Conservation (phyloP, 106 monocot species). For the Iris macrosiphon region DNA sequence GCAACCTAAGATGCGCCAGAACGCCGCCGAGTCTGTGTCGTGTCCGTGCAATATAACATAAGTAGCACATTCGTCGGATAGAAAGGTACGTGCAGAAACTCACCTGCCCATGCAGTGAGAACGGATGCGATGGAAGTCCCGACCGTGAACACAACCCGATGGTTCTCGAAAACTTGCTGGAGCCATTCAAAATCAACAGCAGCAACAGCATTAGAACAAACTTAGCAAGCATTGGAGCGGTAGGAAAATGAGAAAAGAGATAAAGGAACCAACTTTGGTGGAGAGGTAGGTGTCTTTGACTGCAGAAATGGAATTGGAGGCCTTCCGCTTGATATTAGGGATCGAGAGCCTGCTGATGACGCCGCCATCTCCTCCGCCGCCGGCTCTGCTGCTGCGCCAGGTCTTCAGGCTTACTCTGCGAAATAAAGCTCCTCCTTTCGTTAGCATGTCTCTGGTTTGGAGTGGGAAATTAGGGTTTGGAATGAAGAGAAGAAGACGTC, state of each 20-base stretch:
- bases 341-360: not conserved
- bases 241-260: too few relatives aligned
- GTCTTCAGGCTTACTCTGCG: not conserved
- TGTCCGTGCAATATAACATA: too few relatives aligned
- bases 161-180: constrained; percentile 78
- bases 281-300: constrained; percentile 16
- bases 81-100: constrained; percentile 6
- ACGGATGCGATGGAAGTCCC: constrained; percentile 82
- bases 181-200: constrained; percentile 1
- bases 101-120: constrained; percentile 91
- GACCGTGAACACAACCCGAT: constrained; percentile 75
- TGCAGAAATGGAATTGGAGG: constrained; percentile 14
- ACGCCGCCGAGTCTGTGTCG: too few relatives aligned
- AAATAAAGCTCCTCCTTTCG: not conserved
- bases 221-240: too few relatives aligned
- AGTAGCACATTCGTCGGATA: too few relatives aligned
- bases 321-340: constrained; percentile 17
- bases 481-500: not conserved
- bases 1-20: too few relatives aligned
- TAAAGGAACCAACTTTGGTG: constrained; percentile 7
- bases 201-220: too few relatives aligned
- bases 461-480: not conserved
- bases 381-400: too few relatives aligned
- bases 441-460: not conserved
- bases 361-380: not conserved